Conservation (phyloP, 495 filamentous ascomycete species). For the Lophiotrema nucula region DNA sequence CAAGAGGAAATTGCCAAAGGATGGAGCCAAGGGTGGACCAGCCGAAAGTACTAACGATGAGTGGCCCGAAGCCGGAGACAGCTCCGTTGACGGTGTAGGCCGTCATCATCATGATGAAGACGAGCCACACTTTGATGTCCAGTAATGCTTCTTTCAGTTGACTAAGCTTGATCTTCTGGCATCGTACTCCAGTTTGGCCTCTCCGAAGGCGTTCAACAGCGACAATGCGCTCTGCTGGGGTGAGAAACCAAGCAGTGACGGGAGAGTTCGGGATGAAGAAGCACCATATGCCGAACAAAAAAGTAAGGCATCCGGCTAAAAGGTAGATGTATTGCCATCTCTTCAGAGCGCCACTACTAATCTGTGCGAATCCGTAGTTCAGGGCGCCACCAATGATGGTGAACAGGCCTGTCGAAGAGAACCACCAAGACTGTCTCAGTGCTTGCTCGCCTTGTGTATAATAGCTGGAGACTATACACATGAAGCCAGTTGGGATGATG, state of each 20-base stretch:
- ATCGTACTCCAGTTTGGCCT: slow-evolving; percentile 54
- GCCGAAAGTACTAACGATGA: slow-evolving; percentile 74
- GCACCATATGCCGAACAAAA: slow-evolving; percentile 63
- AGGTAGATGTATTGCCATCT: slow-evolving; percentile 72
- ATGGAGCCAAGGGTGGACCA: slow-evolving; percentile 65
- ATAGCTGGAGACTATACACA: slow-evolving; percentile 62
- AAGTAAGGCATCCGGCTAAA: slow-evolving; percentile 61
- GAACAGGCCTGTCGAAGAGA: slow-evolving; percentile 63
- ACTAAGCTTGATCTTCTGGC: slow-evolving; percentile 50
- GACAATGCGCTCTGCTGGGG: slow-evolving; percentile 50
- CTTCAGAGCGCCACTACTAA: slow-evolving; percentile 52
- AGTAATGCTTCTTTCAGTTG: slow-evolving; percentile 52
- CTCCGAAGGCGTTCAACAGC: slow-evolving; percentile 55
- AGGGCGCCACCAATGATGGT: slow-evolving; percentile 66
- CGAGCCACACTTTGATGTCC: slow-evolving; percentile 54
- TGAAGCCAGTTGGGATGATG: slow-evolving; percentile 67
- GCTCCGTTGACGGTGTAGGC: slow-evolving; percentile 74
- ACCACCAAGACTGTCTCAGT: slow-evolving; percentile 69
- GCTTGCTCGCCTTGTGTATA: slow-evolving; percentile 70
- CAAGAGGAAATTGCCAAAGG: slow-evolving; percentile 70
- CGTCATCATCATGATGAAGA: slow-evolving; percentile 58
- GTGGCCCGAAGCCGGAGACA: slow-evolving; percentile 71
- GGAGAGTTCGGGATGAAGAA: slow-evolving; percentile 56
- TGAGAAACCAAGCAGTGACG: slow-evolving; percentile 55
- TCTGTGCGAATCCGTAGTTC: slow-evolving; percentile 70